Conservation (phyloP, 805 yeast genomes). For the Candida takata region DNA sequence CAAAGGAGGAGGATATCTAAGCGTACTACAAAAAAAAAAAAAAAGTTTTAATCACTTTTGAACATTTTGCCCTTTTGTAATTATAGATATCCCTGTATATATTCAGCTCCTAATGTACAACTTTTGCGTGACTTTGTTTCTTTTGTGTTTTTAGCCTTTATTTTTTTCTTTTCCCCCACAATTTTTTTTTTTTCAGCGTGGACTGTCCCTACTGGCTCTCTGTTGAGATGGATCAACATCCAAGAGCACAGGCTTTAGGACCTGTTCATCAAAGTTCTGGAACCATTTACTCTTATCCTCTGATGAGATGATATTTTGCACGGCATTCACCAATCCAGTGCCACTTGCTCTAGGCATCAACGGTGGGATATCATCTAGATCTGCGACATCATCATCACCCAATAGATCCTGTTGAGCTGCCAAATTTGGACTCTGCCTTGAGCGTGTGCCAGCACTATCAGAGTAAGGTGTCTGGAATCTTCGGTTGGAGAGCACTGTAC, state of each 20-base stretch:
- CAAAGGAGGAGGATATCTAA: slow-evolving; percentile 32
- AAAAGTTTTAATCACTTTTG: neutral
- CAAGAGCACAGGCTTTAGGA: slow-evolving; percentile 82
- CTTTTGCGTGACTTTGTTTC: too few relatives aligned
- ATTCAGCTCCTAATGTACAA: too few relatives aligned
- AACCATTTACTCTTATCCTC: slow-evolving; percentile 90
- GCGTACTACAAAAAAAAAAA: neutral
- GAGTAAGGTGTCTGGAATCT: slow-evolving; percentile 21
- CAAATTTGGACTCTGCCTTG: slow-evolving; percentile 17
- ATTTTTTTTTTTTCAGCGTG: too few relatives aligned
- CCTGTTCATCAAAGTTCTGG: slow-evolving; percentile 86
- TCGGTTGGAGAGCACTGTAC: slow-evolving; percentile 15
- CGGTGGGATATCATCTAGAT: slow-evolving; percentile 23
- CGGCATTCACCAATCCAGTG: neutral
- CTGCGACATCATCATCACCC: slow-evolving; percentile 19
- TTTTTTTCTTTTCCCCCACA: too few relatives aligned
- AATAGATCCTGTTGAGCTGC: slow-evolving; percentile 18
- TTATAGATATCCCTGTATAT: too few relatives aligned
- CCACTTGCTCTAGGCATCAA: slow-evolving; percentile 12
- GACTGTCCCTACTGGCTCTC: slow-evolving; percentile 13
- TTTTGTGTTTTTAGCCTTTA: too few relatives aligned
- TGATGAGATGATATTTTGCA: slow-evolving; percentile 29
- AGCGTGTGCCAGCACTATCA: slow-evolving; percentile 19
- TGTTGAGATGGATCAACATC: slow-evolving; percentile 36
- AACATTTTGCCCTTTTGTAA: too few relatives aligned